Conservation (phyloP, 768 basidiomycete genomes). For the Mycena olivaceomarginata region DNA sequence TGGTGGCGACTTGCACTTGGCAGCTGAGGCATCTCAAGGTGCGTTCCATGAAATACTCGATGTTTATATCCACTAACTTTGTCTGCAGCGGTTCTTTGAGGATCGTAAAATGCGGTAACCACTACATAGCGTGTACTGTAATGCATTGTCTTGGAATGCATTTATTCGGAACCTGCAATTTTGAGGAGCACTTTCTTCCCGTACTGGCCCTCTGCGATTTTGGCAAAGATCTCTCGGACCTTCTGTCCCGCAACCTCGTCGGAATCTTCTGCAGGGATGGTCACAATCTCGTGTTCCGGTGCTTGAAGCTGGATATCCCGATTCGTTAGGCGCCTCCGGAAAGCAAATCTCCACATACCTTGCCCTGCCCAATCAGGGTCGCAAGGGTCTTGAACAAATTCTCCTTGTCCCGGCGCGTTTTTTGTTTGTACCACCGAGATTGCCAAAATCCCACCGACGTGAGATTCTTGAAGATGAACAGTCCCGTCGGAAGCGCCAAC, state of each 20-base stretch:
- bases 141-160: conserved; percentile 26
- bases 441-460: conserved; percentile 89
- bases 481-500: conserved; percentile 83
- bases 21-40: conserved; percentile 95
- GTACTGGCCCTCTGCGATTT: conserved; percentile 58
- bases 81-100: conserved; percentile 85
- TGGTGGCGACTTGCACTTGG: conserved; percentile 93
- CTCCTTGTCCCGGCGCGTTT: conserved; percentile 68
- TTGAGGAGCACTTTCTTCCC: conserved; percentile 67
- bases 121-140: conserved; percentile 19
- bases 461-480: conserved; percentile 92
- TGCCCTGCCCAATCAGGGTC: conserved; percentile 70
- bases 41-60: conserved; percentile 49
- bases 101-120: conserved; percentile 85
- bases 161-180: conserved; percentile 51
- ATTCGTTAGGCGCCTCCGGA: conserved; percentile 27
- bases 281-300: conserved; percentile 82
- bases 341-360: conserved; percentile 59
- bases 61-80: conserved; percentile 23
- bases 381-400: conserved; percentile 71
- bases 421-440: conserved; percentile 78
- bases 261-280: conserved; percentile 62
- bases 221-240: conserved; percentile 69
- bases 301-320: conserved; percentile 70
- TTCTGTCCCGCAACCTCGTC: conserved; percentile 64